phyloP scores from a whole-genome alignment of 306 rosid species.

The Notholithocarpus densiflorus region DNA sequence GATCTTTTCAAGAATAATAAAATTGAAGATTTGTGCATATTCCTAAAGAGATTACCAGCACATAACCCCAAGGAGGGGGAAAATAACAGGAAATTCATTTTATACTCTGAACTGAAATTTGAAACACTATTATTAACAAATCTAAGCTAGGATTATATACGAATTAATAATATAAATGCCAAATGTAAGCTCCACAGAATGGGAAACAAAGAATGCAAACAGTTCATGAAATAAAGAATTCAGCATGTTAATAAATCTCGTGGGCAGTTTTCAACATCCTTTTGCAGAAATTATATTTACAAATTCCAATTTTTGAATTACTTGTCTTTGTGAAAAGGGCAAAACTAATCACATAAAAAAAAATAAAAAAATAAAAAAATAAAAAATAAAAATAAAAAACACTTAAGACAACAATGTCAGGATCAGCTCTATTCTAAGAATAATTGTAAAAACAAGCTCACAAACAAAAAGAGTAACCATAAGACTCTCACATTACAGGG shows the following conservation, averaged over 20 bases:
- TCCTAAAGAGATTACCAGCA: neutral
- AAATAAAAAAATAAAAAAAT: neutral
- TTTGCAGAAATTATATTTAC: neutral
- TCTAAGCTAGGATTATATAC: neutral
- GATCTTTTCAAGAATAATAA: neutral
- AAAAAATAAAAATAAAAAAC: neutral
- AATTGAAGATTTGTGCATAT: neutral
- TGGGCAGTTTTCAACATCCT: neutral
- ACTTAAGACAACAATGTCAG: neutral
- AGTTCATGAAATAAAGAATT: too few relatives aligned
- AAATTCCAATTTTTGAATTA: neutral
- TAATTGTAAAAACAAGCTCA: neutral
- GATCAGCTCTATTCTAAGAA: neutral
- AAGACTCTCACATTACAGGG: neutral
- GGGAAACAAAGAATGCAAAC: too few relatives aligned
- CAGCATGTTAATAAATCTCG: neutral
- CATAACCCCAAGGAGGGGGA: neutral
- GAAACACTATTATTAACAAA: neutral
- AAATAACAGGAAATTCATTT: neutral
- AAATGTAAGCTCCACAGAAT: too few relatives aligned
- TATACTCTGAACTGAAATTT: neutral
- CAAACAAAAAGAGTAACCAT: neutral
- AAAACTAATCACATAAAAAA: neutral
- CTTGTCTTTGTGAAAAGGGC: too few relatives aligned
- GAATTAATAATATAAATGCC: too few relatives aligned